A percentile compares a stretch with the other conserved stretches of the same genome.
phyloP scores from a whole-genome alignment of 805 yeast genomes.

The Tetrapisispora namnaoensis region DNA sequence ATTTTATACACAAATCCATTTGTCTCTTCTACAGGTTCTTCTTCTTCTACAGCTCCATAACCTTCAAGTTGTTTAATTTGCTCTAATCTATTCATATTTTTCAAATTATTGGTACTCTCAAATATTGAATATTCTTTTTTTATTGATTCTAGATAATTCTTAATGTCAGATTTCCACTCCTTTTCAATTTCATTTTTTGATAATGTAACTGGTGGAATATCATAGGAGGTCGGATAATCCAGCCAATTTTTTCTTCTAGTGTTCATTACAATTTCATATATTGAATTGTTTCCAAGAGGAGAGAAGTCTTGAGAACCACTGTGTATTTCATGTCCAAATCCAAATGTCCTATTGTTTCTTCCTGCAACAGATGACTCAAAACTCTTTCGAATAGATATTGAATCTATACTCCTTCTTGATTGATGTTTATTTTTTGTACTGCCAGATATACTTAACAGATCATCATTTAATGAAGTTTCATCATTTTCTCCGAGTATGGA shows the following conservation, averaged over 20 bases:
- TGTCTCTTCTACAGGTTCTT: slow-evolving; percentile 7
- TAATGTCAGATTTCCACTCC: slow-evolving; percentile 36
- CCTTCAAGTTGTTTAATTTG: slow-evolving; percentile 32
- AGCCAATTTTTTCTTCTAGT: slow-evolving; percentile 33
- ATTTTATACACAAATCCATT: slow-evolving; percentile 10
- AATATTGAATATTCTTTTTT: slow-evolving; percentile 38
- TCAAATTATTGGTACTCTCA: slow-evolving; percentile 35
- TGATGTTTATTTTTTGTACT: slow-evolving; percentile 10
- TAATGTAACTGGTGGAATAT: slow-evolving; percentile 74
- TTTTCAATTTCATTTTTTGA: slow-evolving; percentile 37
- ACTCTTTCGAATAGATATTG: slow-evolving; percentile 21
- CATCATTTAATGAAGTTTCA: slow-evolving; percentile 27
- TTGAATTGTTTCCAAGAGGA: slow-evolving; percentile 44
- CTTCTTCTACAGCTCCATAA: not conserved
- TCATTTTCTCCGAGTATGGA: slow-evolving; percentile 16
- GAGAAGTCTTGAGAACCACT: slow-evolving; percentile 28
- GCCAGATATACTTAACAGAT: slow-evolving; percentile 23
- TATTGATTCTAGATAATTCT: slow-evolving; percentile 36
- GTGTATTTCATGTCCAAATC: slow-evolving; percentile 16
- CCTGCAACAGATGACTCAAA: slow-evolving; percentile 25
- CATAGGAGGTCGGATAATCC: slow-evolving; percentile 63
- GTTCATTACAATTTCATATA: slow-evolving; percentile 56
- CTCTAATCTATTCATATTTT: slow-evolving; percentile 28
- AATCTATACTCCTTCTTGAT: slow-evolving; percentile 19
- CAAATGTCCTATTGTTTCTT: slow-evolving; percentile 10